phyloP scores from a whole-genome alignment of 2,329 filamentous ascomycete genomes.

The Thyridium curvatum region DNA sequence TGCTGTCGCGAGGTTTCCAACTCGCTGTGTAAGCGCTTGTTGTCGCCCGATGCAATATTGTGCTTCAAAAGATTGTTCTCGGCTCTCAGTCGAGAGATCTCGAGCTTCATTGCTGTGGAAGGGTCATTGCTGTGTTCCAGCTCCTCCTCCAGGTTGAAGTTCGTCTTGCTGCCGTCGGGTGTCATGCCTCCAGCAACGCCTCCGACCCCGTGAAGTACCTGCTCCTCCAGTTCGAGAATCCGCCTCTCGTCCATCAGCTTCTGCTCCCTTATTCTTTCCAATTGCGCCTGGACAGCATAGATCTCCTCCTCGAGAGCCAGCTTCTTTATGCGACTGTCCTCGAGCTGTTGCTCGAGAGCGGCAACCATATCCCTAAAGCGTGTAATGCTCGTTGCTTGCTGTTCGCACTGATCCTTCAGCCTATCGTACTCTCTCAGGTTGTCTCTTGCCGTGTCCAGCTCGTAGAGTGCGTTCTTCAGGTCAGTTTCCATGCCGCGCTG shows the following conservation, averaged over 20 bases:
- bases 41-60: slow-evolving; percentile 47
- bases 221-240: slow-evolving; percentile 55
- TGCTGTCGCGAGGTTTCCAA: slow-evolving; percentile 47
- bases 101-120: slow-evolving; percentile 36
- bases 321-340: slow-evolving; percentile 35
- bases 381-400: slow-evolving; percentile 15
- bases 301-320: slow-evolving; percentile 38
- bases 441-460: slow-evolving; percentile 46
- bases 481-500: slow-evolving; percentile 50
- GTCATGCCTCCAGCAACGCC: slow-evolving; percentile 18
- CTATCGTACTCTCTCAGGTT: slow-evolving; percentile 29
- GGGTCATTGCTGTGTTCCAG: slow-evolving; percentile 42
- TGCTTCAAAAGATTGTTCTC: slow-evolving; percentile 55
- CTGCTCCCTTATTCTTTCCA: slow-evolving; percentile 32
- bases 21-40: slow-evolving; percentile 46
- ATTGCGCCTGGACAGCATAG: slow-evolving; percentile 29
- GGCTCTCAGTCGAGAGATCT: slow-evolving; percentile 52
- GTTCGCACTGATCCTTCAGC: slow-evolving; percentile 21
- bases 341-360: slow-evolving; percentile 23
- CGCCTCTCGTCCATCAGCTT: slow-evolving; percentile 42
- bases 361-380: slow-evolving; percentile 18
- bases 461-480: slow-evolving; percentile 47
- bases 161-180: slow-evolving; percentile 17
- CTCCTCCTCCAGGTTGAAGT: slow-evolving; percentile 53
- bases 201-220: slow-evolving; percentile 34